Evolutionary conservation across 257 asterid genomes (phyloP).

Genomic region (Oldenlandia corymbosa): DNA sequence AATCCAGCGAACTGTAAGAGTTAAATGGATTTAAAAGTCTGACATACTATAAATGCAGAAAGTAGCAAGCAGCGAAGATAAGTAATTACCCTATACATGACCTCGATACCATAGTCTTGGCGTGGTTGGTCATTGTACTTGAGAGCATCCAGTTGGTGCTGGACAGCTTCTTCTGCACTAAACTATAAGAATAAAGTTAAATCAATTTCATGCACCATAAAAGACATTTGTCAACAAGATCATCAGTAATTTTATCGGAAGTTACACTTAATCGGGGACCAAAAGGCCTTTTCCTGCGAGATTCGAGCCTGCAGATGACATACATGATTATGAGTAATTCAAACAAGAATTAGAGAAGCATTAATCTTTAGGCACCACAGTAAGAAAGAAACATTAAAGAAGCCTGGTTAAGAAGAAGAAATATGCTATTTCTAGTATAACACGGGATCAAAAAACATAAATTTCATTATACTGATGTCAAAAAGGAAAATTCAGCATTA

Average conservation of each 20-base stretch:
- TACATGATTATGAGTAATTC: too few relatives aligned
- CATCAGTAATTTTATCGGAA: slow-evolving; percentile 11
- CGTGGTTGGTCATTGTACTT: slow-evolving; percentile 88
- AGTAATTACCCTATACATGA: slow-evolving; percentile 73
- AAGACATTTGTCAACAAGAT: slow-evolving; percentile 7
- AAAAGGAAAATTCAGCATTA: too few relatives aligned
- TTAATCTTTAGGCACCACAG: not conserved
- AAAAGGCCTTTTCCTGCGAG: slow-evolving; percentile 69
- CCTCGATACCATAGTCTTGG: slow-evolving; percentile 92
- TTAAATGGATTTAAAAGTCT: slow-evolving; percentile 3
- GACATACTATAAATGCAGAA: slow-evolving; percentile 9
- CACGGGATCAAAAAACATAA: too few relatives aligned
- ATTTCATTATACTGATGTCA: too few relatives aligned
- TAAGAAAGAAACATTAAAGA: not conserved
- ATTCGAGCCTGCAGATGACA: slow-evolving; percentile 83
- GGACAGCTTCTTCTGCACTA: slow-evolving; percentile 85
- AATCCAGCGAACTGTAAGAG: slow-evolving; percentile 81
- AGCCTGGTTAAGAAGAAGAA: not conserved
- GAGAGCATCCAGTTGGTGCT: slow-evolving; percentile 86
- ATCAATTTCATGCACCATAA: slow-evolving; percentile 12
- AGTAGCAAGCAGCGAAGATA: slow-evolving; percentile 14
- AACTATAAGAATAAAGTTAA: slow-evolving; percentile 39
- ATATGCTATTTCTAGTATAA: too few relatives aligned
- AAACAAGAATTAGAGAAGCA: too few relatives aligned
- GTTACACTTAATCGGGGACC: slow-evolving; percentile 88